Evolutionary conservation across 2,329 filamentous ascomycete genomes (phyloP).

Genomic region (Arthrinium puccinioides): DNA sequence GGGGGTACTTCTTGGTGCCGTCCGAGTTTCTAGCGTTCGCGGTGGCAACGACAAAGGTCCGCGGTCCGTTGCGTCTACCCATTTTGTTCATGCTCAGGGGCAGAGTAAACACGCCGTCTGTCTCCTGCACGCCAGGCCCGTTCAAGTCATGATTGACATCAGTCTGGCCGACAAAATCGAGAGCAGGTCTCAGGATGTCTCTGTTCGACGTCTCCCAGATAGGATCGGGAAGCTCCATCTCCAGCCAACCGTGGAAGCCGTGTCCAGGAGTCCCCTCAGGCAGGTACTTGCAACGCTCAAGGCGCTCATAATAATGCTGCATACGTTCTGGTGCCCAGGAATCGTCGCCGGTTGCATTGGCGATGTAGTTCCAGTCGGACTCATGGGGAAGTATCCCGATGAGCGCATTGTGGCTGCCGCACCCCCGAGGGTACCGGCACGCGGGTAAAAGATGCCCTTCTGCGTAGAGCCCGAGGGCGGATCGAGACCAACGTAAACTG

Average conservation of each 20-base stretch:
- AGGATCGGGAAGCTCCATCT: conserved; percentile 18
- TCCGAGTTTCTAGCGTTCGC: conserved; percentile 17
- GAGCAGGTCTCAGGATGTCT: background rate
- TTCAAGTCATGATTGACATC: conserved; percentile 20
- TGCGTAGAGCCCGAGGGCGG: conserved; percentile 30
- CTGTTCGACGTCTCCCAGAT: background rate
- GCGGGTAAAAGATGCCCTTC: conserved; percentile 37
- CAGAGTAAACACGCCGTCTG: background rate
- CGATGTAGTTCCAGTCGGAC: conserved; percentile 45
- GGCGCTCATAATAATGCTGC: background rate
- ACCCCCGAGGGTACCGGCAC: conserved; percentile 39
- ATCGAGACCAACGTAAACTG: conserved; percentile 25
- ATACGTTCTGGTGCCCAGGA: conserved; percentile 1
- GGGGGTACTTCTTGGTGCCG: conserved; percentile 42
- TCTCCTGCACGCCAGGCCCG: conserved; percentile 21
- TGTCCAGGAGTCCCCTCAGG: conserved; percentile 34
- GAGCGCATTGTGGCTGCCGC: conserved; percentile 51
- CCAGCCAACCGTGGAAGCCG: conserved; percentile 49
- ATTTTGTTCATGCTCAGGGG: conserved; percentile 3
- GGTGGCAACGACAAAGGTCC: conserved; percentile 45
- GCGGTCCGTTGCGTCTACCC: conserved; percentile 37
- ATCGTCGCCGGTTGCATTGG: conserved; percentile 1
- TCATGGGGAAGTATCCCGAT: conserved; percentile 50
- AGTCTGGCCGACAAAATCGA: background rate
- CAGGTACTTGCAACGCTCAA: conserved; percentile 10